Conservation (phyloP, 2,329 filamentous ascomycete genomes). For the Cordyceps pruinosa region DNA sequence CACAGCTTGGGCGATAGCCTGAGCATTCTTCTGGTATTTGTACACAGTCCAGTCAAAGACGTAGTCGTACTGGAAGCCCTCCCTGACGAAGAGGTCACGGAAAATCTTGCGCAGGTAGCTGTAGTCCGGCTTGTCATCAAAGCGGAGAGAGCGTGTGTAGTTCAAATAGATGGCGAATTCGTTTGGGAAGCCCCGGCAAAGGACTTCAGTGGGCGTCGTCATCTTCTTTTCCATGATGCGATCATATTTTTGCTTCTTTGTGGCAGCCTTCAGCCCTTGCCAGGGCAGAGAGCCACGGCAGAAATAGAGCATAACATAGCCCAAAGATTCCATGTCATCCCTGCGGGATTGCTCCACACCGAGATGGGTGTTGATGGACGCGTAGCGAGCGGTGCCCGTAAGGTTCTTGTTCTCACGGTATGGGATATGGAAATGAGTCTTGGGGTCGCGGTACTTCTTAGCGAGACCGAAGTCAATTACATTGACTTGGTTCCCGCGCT, state of each 20-base stretch:
- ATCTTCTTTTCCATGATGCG: constrained; percentile 99
- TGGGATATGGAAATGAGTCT: constrained; percentile 99
- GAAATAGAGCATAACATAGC: constrained; percentile 99
- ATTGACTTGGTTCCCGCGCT: constrained; percentile 98
- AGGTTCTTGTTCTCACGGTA: constrained; percentile 99
- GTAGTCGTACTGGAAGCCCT: constrained; percentile 99
- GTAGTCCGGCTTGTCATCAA: constrained; percentile 99
- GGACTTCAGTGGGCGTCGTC: constrained; percentile 96
- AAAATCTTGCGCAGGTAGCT: constrained; percentile 99
- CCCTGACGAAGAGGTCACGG: constrained; percentile 96
- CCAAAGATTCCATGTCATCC: constrained; percentile 98
- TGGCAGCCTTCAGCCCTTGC: constrained; percentile 97
- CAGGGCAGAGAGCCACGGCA: constrained; percentile 97
- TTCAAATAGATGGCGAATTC: constrained; percentile 99
- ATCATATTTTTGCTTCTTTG: constrained; percentile 99
- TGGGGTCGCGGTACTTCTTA: constrained; percentile 99
- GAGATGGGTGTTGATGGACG: constrained; percentile 96
- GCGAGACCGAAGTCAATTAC: constrained; percentile 98
- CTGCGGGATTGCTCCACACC: constrained; percentile 98
- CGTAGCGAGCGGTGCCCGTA: constrained; percentile 96
- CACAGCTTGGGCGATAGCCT: constrained; percentile 81
- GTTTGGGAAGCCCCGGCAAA: constrained; percentile 98
- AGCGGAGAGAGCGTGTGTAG: constrained; percentile 96
- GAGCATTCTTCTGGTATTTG: constrained; percentile 99
- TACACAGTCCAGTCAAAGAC: constrained; percentile 99